These are phyloP conservation scores for Phytophthora pistaciae DNA, from an alignment of 352 stramenopile genomes.

Conservation along the genomic window DNA sequence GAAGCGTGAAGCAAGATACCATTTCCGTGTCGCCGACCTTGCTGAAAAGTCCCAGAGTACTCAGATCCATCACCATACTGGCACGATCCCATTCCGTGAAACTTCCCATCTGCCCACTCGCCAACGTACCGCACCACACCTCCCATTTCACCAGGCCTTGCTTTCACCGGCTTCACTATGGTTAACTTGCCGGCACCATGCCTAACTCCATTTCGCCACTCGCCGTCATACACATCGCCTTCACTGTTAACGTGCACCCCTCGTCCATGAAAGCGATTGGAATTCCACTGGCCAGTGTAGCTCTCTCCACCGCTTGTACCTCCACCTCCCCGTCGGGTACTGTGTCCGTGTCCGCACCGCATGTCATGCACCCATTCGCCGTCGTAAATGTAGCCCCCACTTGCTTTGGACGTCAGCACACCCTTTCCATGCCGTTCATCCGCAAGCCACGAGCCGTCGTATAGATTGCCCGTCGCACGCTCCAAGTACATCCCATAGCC, in stretches of 20 bases:
- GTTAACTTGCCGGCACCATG: slow-evolving; percentile 75
- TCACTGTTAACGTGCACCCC: slow-evolving; percentile 73
- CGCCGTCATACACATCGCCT: slow-evolving; percentile 75
- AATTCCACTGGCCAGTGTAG: slow-evolving; percentile 74
- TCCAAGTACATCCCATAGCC: slow-evolving; percentile 83
- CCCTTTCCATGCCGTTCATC: slow-evolving; percentile 79
- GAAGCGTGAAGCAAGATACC: slow-evolving; percentile 55
- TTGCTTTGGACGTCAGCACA: slow-evolving; percentile 65
- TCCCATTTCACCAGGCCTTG: slow-evolving; percentile 28
- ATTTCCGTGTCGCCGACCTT: slow-evolving; percentile 80
- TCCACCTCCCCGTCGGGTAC: slow-evolving; percentile 62
- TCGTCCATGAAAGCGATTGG: slow-evolving; percentile 73
- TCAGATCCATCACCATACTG: slow-evolving; percentile 89
- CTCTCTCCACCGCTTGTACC: slow-evolving; percentile 51
- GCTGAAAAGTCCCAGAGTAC: slow-evolving; percentile 87
- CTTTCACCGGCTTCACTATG: slow-evolving; percentile 21
- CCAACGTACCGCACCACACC: slow-evolving; percentile 72
- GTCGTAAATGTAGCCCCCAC: slow-evolving; percentile 77
- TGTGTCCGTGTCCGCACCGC: slow-evolving; percentile 75
- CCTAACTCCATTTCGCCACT: slow-evolving; percentile 61
- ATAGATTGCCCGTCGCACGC: slow-evolving; percentile 77
- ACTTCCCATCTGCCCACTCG: slow-evolving; percentile 66
- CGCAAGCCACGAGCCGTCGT: slow-evolving; percentile 77
- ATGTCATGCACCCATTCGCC: slow-evolving; percentile 82
- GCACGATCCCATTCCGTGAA: slow-evolving; percentile 85